These are phyloP conservation scores for Pyronema omphalodes DNA, from an alignment of 495 filamentous ascomycete genomes.

Conservation along the genomic window DNA sequence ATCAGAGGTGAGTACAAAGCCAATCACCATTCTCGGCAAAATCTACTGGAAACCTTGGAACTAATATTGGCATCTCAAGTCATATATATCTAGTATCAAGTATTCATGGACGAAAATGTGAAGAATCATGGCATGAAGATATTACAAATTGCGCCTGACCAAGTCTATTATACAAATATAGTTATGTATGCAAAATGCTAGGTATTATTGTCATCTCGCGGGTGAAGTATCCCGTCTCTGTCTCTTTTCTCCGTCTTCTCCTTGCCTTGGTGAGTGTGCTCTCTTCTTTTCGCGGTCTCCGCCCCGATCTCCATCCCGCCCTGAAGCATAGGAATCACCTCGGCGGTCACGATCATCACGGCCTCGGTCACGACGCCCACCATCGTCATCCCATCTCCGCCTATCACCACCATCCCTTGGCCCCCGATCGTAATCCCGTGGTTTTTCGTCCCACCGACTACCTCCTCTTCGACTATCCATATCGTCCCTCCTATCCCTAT, in stretches of 20 bases:
- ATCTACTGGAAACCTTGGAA: no score
- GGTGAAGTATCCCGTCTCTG: neutral
- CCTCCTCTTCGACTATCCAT: neutral
- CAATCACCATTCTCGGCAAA: no score
- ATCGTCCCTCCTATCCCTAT: no score
- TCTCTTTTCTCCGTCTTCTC: slow-evolving; percentile 4
- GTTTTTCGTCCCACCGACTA: neutral
- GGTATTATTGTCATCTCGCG: neutral
- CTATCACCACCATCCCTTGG: neutral
- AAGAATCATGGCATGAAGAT: neutral
- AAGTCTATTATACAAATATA: neutral
- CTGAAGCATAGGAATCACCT: slow-evolving; percentile 11
- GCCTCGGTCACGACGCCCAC: slow-evolving; percentile 11
- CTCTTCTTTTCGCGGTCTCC: slow-evolving; percentile 9
- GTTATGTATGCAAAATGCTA: neutral
- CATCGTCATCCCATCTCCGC: slow-evolving; percentile 6
- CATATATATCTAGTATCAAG: no score
- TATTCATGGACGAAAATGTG: no score
- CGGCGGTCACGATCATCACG: slow-evolving; percentile 9
- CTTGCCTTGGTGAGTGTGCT: slow-evolving; percentile 8
- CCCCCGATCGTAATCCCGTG: neutral
- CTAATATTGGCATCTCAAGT: no score
- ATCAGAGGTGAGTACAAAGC: no score
- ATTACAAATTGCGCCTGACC: neutral
- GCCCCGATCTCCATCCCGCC: slow-evolving; percentile 22